A percentile compares a stretch with the other conserved stretches of the same genome.
Evolutionary conservation across 805 yeast genomes (phyloP).

Genomic region (Wickerhamiella azyma): DNA sequence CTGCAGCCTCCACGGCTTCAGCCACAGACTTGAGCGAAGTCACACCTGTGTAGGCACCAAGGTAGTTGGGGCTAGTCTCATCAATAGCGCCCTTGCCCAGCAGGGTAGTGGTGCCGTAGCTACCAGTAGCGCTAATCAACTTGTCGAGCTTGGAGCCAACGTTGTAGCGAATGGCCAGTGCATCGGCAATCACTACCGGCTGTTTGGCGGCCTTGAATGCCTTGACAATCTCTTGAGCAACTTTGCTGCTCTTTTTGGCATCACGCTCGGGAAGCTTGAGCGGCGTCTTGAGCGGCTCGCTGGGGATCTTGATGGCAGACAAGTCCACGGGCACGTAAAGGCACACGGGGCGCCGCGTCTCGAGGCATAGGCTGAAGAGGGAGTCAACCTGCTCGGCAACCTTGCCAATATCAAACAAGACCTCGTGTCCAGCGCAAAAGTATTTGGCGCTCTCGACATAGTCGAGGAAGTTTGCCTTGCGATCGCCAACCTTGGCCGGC

Average conservation of each 20-base stretch:
- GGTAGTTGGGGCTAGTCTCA: constrained; percentile 49
- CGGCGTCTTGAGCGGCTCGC: constrained; percentile 26
- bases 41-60: constrained; percentile 62
- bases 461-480: constrained; percentile 49
- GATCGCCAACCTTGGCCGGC: constrained; percentile 23
- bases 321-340: constrained; percentile 64
- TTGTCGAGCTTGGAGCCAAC: constrained; percentile 30
- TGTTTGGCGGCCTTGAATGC: constrained; percentile 38
- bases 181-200: constrained; percentile 63
- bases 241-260: constrained; percentile 17
- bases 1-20: constrained; percentile 40
- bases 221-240: constrained; percentile 34
- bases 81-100: constrained; percentile 64
- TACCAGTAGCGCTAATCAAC: constrained; percentile 36
- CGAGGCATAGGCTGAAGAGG: constrained; percentile 42
- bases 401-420: constrained; percentile 31
- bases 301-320: constrained; percentile 33
- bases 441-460: constrained; percentile 51
- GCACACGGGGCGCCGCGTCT: constrained; percentile 65
- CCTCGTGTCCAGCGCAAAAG: constrained; percentile 42
- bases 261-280: constrained; percentile 16
- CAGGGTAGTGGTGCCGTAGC: constrained; percentile 45
- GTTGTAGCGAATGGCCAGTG: constrained; percentile 41
- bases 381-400: constrained; percentile 55
- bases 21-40: constrained; percentile 38